These are phyloP conservation scores for Ophiocordyceps sinensis DNA, from an alignment of 2,329 filamentous ascomycete genomes.

Conservation along the genomic window DNA sequence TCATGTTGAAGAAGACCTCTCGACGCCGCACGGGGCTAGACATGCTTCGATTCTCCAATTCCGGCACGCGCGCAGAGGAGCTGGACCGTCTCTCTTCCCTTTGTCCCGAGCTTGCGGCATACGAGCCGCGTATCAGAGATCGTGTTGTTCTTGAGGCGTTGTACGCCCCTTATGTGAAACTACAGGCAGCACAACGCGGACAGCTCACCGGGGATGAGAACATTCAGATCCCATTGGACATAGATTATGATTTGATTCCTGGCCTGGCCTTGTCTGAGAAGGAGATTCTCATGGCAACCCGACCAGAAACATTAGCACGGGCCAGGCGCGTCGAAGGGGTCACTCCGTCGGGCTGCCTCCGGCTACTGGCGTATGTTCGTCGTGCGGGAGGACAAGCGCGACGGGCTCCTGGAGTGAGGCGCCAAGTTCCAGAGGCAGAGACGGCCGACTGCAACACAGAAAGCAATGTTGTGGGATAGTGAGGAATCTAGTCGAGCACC, in stretches of 20 bases:
- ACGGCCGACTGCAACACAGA: too few relatives aligned
- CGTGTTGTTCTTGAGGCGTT: constrained; percentile 69
- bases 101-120: constrained; percentile 42
- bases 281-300: constrained; percentile 50
- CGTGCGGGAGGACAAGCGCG: neutral
- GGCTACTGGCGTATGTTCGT: constrained; percentile 49
- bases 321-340: constrained; percentile 75
- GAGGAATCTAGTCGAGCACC: too few relatives aligned
- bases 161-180: constrained; percentile 75
- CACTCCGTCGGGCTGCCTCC: constrained; percentile 44
- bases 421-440: too few relatives aligned
- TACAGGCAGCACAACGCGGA: constrained; percentile 52
- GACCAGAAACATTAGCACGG: constrained; percentile 78
- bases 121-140: constrained; percentile 41
- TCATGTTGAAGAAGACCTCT: constrained; percentile 52
- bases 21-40: constrained; percentile 61
- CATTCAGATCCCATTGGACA: constrained; percentile 52
- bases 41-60: constrained; percentile 53
- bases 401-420: too few relatives aligned
- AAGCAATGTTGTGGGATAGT: too few relatives aligned
- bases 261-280: constrained; percentile 73
- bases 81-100: constrained; percentile 41
- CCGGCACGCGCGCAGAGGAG: constrained; percentile 21
- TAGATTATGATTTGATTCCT: constrained; percentile 61
- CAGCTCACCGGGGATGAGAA: constrained; percentile 64